These are phyloP conservation scores for Hirsutella minnesotensis DNA, from an alignment of 2,329 filamentous ascomycete genomes.

Conservation along the genomic window DNA sequence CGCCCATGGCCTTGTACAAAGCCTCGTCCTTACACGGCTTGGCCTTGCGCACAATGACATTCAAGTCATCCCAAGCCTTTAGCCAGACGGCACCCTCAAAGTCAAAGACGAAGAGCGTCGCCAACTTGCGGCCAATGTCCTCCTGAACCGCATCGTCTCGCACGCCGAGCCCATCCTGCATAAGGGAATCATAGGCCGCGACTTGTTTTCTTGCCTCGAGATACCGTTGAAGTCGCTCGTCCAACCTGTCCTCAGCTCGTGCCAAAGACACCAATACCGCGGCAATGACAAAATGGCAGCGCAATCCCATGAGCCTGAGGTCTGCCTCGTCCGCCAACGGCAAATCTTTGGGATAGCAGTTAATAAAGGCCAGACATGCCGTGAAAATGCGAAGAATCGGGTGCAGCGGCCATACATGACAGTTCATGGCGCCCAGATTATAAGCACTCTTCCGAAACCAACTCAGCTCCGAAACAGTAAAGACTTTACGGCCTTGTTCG, in stretches of 20 bases:
- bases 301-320: slow-evolving; percentile 46
- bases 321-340: slow-evolving; percentile 29
- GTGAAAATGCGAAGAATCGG: slow-evolving; percentile 44
- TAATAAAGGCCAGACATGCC: slow-evolving; percentile 39
- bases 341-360: slow-evolving; percentile 36
- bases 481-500: slow-evolving; percentile 32
- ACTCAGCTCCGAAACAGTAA: slow-evolving; percentile 55
- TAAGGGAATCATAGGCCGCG: slow-evolving; percentile 38
- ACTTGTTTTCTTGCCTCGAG: slow-evolving; percentile 48
- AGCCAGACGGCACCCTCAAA: slow-evolving; percentile 64
- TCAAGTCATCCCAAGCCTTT: slow-evolving; percentile 55
- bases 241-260: slow-evolving; percentile 35
- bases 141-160: slow-evolving; percentile 29
- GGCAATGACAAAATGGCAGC: slow-evolving; percentile 58
- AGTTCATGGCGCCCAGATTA: slow-evolving; percentile 58
- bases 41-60: slow-evolving; percentile 43
- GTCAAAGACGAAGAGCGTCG: slow-evolving; percentile 61
- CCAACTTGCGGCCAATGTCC: slow-evolving; percentile 50
- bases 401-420: slow-evolving; percentile 38
- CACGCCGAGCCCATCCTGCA: slow-evolving; percentile 26
- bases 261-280: slow-evolving; percentile 39
- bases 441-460: slow-evolving; percentile 81
- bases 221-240: slow-evolving; percentile 49
- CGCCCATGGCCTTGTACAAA: slow-evolving; percentile 52
- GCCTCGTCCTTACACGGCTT: slow-evolving; percentile 28